Conservation (phyloP, 2,329 filamentous ascomycete species). For the Aspergillus calidoustus region DNA sequence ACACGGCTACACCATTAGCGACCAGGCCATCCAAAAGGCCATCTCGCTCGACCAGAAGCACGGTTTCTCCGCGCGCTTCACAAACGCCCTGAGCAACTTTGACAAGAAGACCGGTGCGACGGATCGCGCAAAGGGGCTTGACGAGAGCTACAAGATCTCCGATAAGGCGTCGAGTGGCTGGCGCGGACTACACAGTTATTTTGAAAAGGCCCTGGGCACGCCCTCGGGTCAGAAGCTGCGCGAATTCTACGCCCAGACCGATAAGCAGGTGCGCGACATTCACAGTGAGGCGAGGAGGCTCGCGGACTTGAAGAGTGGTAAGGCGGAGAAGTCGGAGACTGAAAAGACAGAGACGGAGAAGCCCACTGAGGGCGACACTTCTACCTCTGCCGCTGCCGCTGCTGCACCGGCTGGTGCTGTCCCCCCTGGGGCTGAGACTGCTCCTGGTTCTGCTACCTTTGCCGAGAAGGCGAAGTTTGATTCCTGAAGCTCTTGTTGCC, state of each 20-base stretch:
- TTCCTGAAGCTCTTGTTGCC: not conserved
- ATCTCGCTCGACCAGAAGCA: slow-evolving; percentile 90
- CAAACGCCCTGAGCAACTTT: slow-evolving; percentile 73
- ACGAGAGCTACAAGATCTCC: slow-evolving; percentile 81
- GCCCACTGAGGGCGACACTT: slow-evolving; percentile 10
- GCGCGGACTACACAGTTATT: slow-evolving; percentile 80
- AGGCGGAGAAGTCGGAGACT: slow-evolving; percentile 36
- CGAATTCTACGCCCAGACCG: slow-evolving; percentile 81
- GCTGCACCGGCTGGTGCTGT: slow-evolving; percentile 19
- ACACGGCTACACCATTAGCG: slow-evolving; percentile 85
- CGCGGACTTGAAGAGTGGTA: slow-evolving; percentile 77
- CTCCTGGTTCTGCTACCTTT: slow-evolving; percentile 22
- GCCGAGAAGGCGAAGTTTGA: slow-evolving; percentile 31
- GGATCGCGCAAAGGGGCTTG: slow-evolving; percentile 81
- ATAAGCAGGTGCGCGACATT: slow-evolving; percentile 91
- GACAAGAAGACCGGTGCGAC: slow-evolving; percentile 86
- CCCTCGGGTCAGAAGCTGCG: slow-evolving; percentile 87
- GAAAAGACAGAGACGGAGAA: slow-evolving; percentile 7
- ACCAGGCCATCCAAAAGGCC: slow-evolving; percentile 76
- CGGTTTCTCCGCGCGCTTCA: slow-evolving; percentile 81
- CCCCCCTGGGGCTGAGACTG: slow-evolving; percentile 7
- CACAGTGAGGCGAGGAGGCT: slow-evolving; percentile 88
- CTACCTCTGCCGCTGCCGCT: slow-evolving; percentile 21
- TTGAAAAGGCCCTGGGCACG: slow-evolving; percentile 87
- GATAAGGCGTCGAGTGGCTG: slow-evolving; percentile 70